These are phyloP conservation scores for Brassica cretica DNA, from an alignment of 345 rosid genomes.

Conservation along the genomic window DNA sequence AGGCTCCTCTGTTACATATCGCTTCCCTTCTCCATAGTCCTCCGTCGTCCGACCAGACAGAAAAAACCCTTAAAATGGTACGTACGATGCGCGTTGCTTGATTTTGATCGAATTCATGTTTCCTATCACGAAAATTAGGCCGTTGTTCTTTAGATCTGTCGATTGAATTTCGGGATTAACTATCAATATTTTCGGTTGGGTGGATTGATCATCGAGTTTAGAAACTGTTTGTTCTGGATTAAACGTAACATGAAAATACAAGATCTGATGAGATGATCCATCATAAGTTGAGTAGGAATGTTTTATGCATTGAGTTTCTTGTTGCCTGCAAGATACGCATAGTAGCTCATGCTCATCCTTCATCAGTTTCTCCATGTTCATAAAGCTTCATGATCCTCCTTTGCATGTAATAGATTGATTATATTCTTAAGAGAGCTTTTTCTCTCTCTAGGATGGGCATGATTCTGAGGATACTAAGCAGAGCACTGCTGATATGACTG, in stretches of 20 bases:
- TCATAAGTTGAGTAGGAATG: not conserved
- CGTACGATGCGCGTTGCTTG: not conserved
- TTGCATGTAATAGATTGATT: not conserved
- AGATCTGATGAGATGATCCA: constrained; percentile 5
- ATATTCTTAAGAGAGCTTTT: not conserved
- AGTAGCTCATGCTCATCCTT: not conserved
- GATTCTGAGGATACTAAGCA: constrained; percentile 74
- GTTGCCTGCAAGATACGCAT: not conserved
- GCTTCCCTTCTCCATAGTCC: not conserved
- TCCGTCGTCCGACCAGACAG: constrained; percentile 1
- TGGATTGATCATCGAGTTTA: not conserved
- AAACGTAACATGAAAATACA: not conserved
- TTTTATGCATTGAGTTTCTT: not conserved
- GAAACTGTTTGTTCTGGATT: not conserved
- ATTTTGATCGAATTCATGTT: not conserved
- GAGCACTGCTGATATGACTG: constrained; percentile 45
- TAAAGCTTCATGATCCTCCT: not conserved
- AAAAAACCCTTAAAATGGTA: constrained; percentile 34
- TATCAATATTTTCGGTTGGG: not conserved
- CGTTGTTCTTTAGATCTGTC: constrained; percentile 11
- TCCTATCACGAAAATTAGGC: not conserved
- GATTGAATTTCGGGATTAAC: not conserved
- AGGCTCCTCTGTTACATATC: not conserved
- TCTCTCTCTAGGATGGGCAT: constrained; percentile 57
- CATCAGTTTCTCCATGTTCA: not conserved